These are phyloP conservation scores for Pseudogymnoascus sp. DNA, from an alignment of 2,329 filamentous ascomycete genomes.

Conservation along the genomic window DNA sequence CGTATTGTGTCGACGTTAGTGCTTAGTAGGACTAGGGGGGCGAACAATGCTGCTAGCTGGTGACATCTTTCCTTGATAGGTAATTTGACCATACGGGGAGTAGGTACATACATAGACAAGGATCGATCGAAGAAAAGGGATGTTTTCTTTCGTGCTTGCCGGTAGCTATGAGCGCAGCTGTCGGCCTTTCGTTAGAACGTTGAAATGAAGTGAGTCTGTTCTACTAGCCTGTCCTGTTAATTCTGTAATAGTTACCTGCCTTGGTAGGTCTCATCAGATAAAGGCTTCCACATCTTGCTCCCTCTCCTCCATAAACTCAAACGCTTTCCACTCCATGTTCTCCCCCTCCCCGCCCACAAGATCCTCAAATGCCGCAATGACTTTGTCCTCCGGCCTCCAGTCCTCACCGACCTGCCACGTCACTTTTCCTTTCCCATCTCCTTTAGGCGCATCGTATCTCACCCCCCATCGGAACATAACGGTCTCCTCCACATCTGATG, in stretches of 20 bases:
- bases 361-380: slow-evolving; percentile 14
- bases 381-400: slow-evolving; percentile 15
- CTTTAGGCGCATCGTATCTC: slow-evolving; percentile 14
- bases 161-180: background rate
- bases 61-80: background rate
- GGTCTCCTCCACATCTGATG: background rate
- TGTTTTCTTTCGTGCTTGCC: background rate
- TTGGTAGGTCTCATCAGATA: background rate
- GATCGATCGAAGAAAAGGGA: background rate
- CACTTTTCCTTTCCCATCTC: slow-evolving; percentile 12
- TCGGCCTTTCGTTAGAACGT: background rate
- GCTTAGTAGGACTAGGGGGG: background rate
- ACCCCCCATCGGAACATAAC: slow-evolving; percentile 17
- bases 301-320: background rate
- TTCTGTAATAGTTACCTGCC: background rate
- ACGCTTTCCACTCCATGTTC: slow-evolving; percentile 7
- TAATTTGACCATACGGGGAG: background rate
- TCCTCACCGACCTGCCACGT: slow-evolving; percentile 16
- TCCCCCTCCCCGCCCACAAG: slow-evolving; percentile 12
- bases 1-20: slow-evolving; percentile 9
- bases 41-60: background rate
- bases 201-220: background rate
- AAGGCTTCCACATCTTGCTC: background rate
- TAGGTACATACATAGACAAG: slow-evolving; percentile 3
- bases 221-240: background rate